phyloP scores from a whole-genome alignment of 306 rosid species.

The Spatholobus suberectus region DNA sequence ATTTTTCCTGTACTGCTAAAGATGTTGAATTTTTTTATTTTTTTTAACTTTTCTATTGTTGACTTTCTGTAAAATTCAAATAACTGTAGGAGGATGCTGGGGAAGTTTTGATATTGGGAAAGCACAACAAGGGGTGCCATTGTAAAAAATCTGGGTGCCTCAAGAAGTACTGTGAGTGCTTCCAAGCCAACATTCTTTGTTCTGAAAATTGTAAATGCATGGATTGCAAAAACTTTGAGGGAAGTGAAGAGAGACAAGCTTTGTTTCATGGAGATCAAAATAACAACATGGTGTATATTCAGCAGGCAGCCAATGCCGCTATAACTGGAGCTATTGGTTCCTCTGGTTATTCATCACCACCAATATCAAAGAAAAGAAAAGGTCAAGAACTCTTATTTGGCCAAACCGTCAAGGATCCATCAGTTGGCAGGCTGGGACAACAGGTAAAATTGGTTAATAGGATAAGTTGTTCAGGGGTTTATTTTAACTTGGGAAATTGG shows the following conservation, averaged over 20 bases:
- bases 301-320: conserved; percentile 99
- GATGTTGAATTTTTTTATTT: conserved; percentile 11
- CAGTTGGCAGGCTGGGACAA: conserved; percentile 68
- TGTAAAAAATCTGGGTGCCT: conserved; percentile 99
- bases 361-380: conserved; percentile 79
- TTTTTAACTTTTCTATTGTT: conserved; percentile 14
- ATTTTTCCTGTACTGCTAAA: conserved; percentile 24
- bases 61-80: conserved; percentile 40
- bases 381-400: conserved; percentile 78
- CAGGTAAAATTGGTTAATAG: conserved; percentile 64
- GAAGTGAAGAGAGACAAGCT: conserved; percentile 99
- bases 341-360: conserved; percentile 92
- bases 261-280: conserved; percentile 93
- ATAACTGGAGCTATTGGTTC: conserved; percentile 99
- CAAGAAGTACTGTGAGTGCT: conserved; percentile 98
- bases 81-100: conserved; percentile 89
- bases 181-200: conserved; percentile 99
- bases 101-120: conserved; percentile 82
- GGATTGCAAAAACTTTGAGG: conserved; percentile 99
- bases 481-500: conserved; percentile 34
- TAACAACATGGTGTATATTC: conserved; percentile 81
- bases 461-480: not conserved
- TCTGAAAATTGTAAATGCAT: conserved; percentile 98
- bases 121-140: conserved; percentile 99
- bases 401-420: conserved; percentile 67